A percentile compares a stretch with the other conserved stretches of the same genome.
Evolutionary conservation across 257 asterid genomes (phyloP).

Genomic region (Mitragyna speciosa): DNA sequence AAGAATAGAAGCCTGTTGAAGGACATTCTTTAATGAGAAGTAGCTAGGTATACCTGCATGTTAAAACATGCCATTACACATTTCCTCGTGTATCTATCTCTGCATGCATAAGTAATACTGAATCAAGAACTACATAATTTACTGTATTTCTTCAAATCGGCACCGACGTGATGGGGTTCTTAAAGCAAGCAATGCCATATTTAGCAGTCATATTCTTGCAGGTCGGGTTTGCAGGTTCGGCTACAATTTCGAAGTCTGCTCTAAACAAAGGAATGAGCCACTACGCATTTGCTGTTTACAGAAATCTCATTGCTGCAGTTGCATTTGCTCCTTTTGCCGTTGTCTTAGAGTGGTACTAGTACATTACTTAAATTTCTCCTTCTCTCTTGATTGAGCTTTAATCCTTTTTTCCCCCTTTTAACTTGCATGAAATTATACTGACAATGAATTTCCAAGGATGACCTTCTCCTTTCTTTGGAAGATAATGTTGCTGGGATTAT

Average conservation of each 20-base stretch:
- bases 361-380: background rate
- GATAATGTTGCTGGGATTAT: constrained; percentile 52
- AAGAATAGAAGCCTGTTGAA: background rate
- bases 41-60: constrained; percentile 8
- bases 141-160: background rate
- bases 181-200: constrained; percentile 44
- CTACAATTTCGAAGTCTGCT: constrained; percentile 52
- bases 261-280: constrained; percentile 63
- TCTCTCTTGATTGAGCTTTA: background rate
- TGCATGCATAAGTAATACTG: background rate
- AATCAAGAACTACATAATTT: background rate
- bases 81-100: background rate
- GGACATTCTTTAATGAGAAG: background rate
- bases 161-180: background rate
- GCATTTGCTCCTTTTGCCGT: constrained; percentile 56
- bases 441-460: constrained; percentile 29
- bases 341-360: constrained; percentile 51
- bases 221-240: constrained; percentile 49
- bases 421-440: background rate
- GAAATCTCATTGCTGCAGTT: constrained; percentile 52
- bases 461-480: constrained; percentile 52
- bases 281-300: constrained; percentile 52
- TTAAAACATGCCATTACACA: too few species aligned
- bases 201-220: constrained; percentile 45
- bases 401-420: too few species aligned